Evolutionary conservation across 257 asterid species (phyloP).

Genomic region (Primulina huaijiensis): DNA sequence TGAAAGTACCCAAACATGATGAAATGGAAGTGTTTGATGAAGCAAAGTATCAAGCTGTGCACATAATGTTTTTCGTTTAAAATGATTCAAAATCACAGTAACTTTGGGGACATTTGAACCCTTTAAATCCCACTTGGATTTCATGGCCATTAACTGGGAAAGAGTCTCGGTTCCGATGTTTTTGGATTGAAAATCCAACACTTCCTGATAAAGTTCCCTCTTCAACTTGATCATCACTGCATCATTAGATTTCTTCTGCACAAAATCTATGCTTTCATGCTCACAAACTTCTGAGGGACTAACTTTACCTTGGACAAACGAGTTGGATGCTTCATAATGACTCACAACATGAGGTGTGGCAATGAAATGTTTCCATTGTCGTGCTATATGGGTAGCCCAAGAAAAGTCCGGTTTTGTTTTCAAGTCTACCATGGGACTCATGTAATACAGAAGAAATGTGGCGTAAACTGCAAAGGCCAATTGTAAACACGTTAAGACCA

Average conservation of each 20-base stretch:
- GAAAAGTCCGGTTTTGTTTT: constrained; percentile 63
- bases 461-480: constrained; percentile 88
- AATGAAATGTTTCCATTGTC: constrained; percentile 61
- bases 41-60: constrained; percentile 77
- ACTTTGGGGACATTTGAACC: constrained; percentile 47
- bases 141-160: constrained; percentile 57
- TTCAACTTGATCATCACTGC: constrained; percentile 73
- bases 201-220: constrained; percentile 56
- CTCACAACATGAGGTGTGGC: constrained; percentile 51
- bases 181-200: constrained; percentile 53
- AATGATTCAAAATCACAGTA: constrained; percentile 82
- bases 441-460: constrained; percentile 67
- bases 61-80: constrained; percentile 80
- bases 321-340: constrained; percentile 40
- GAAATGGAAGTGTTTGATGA: constrained; percentile 79
- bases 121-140: constrained; percentile 61
- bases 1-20: constrained; percentile 86
- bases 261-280: constrained; percentile 68
- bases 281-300: constrained; percentile 59
- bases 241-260: constrained; percentile 74
- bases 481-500: constrained; percentile 67
- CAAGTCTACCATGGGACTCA: constrained; percentile 74
- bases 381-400: constrained; percentile 67
- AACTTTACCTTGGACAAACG: constrained; percentile 19
- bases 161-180: constrained; percentile 55